Percentiles rank a stretch among this genome's conserved stretches.
phyloP scores from a whole-genome alignment of 2,329 filamentous ascomycete species.

The Fusarium pseudonygamai region DNA sequence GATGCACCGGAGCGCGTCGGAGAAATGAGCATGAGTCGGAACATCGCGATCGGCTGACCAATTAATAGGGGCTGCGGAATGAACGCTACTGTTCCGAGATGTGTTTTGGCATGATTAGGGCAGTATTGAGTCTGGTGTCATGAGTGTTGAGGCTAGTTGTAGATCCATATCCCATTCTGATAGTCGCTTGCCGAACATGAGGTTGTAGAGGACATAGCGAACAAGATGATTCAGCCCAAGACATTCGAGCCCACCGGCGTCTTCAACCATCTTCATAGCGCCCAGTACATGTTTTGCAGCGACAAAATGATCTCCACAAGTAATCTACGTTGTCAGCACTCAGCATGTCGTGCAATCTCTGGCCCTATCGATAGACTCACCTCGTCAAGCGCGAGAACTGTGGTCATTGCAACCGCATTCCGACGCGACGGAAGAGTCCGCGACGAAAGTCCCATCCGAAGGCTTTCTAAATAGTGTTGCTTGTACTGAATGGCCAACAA shows the following conservation, averaged over 20 bases:
- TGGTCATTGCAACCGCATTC: slow-evolving; percentile 2
- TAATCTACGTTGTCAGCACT: neutral
- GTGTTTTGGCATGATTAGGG: neutral
- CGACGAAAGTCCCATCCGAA: neutral
- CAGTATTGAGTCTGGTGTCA: slow-evolving; percentile 4
- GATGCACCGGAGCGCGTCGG: neutral
- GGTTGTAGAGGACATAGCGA: neutral
- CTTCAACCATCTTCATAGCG: slow-evolving; percentile 3
- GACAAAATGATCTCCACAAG: neutral
- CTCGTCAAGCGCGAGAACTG: slow-evolving; percentile 1
- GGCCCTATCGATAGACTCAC: neutral
- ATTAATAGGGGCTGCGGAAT: neutral
- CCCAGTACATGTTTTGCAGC: slow-evolving; percentile 13
- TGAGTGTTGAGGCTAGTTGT: neutral
- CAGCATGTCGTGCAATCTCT: neutral
- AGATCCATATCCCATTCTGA: neutral
- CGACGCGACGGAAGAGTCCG: neutral
- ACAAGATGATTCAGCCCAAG: slow-evolving; percentile 1
- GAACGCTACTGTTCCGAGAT: neutral
- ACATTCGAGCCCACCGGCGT: neutral
- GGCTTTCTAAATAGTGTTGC: neutral
- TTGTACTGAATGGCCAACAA: neutral
- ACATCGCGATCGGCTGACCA: neutral
- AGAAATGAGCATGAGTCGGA: neutral
- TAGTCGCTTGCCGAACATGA: slow-evolving; percentile 10